These are phyloP conservation scores for Thelonectria rubi DNA, from an alignment of 2,329 filamentous ascomycete species.

Conservation along the genomic window DNA sequence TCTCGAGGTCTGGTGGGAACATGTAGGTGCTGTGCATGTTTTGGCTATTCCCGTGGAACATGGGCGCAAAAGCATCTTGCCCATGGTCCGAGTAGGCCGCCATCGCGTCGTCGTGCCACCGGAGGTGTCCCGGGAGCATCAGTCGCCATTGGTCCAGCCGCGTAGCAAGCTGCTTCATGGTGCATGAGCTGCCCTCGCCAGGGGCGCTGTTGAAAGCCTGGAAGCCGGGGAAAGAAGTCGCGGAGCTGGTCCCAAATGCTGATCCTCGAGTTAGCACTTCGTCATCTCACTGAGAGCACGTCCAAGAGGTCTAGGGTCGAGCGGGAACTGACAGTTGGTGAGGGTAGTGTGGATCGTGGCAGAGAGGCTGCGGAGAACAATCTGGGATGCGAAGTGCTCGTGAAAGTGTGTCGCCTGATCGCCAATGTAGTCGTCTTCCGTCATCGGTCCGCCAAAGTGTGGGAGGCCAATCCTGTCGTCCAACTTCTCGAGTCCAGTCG, in stretches of 20 bases:
- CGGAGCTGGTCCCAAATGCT: slow-evolving; percentile 34
- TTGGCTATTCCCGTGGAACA: slow-evolving; percentile 31
- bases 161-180: slow-evolving; percentile 60
- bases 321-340: slow-evolving; percentile 56
- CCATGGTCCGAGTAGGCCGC: slow-evolving; percentile 36
- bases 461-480: slow-evolving; percentile 65
- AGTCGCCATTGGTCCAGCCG: slow-evolving; percentile 67
- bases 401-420: slow-evolving; percentile 64
- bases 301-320: slow-evolving; percentile 4
- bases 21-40: slow-evolving; percentile 33
- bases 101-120: slow-evolving; percentile 65
- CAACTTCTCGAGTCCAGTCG: slow-evolving; percentile 62
- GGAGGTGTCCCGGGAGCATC: slow-evolving; percentile 61
- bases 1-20: slow-evolving; percentile 39
- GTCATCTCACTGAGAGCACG: slow-evolving; percentile 13
- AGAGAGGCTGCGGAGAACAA: slow-evolving; percentile 63
- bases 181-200: slow-evolving; percentile 36
- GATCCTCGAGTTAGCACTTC: slow-evolving; percentile 9
- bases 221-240: slow-evolving; percentile 29
- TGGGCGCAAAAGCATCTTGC: slow-evolving; percentile 29
- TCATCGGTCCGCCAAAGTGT: slow-evolving; percentile 58
- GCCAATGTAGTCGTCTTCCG: slow-evolving; percentile 56
- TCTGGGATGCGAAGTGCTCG: slow-evolving; percentile 68
- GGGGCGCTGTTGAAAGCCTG: slow-evolving; percentile 27
- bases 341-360: slow-evolving; percentile 62